Evolutionary conservation across 768 basidiomycete genomes (phyloP), one percentile per base, ranked within the genome.

Genomic region (Boletus reticulatus): DNA sequence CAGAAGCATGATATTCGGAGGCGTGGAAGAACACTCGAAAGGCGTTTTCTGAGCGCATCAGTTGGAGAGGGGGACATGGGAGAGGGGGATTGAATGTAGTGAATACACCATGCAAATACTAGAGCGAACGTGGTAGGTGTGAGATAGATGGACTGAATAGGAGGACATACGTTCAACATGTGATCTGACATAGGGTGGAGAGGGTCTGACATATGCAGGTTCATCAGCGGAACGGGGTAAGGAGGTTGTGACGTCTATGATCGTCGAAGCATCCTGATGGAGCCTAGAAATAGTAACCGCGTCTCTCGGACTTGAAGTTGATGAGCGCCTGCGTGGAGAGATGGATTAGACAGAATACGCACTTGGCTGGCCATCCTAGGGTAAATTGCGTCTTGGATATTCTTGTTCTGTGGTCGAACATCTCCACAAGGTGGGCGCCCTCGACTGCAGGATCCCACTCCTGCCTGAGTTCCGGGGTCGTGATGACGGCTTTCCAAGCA

Each of bases 361-460:
- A 96, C 94, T 88, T 94, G 53, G 94, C 94, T 53, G 96, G 96
- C 96, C 96, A 99, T 1, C 96, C 96, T 11, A 99, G 73, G 8
- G 87, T 86, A 68, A 92, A 98, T 59, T 93, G 91, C 0, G 94
- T 97, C 75, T 91, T 93, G 20, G 82, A 81, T 65, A 99, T 88
- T 56, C 94, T 78, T 9, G 93, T 96, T 58, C 82, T 81, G 39
- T 84, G 84, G 72, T 97, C 95, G 53, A 96, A 83, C 73, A 92
- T 78, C 72, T 98, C 94, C 39, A 98, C 74, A 16, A 93, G 73
- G 60, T 84, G 84, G 1, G 93, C 85, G 44, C 84, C 82, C 60
- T 95, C 91, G 17, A 97, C 96, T 37, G 94, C 88, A 22, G 92
- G 92, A 70, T 98, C 96, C 95, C 94, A 93, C 65, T 92, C 88